Conservation (phyloP, 208 protist species). For the Trypanosoma congolense region DNA sequence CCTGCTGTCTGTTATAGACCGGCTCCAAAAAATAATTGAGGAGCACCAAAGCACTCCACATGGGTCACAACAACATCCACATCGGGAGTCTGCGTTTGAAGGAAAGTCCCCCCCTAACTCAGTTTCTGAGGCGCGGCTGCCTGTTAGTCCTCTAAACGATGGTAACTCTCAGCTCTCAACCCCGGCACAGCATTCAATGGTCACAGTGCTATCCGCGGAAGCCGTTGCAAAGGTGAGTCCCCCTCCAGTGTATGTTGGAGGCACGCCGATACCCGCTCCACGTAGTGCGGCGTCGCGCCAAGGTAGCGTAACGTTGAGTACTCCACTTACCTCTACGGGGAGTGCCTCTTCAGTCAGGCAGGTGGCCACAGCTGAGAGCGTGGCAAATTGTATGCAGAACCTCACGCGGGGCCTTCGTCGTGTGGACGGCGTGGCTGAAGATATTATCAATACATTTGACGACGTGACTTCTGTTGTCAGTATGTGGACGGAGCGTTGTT, state of each 20-base stretch:
- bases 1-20: constrained; percentile 54
- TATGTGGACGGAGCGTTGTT: constrained; percentile 58
- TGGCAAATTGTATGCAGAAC: constrained; percentile 59
- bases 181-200: neutral
- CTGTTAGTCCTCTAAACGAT: constrained; percentile 12
- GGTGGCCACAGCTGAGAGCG: constrained; percentile 28
- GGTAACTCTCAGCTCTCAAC: constrained; percentile 5
- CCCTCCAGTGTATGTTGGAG: constrained; percentile 26
- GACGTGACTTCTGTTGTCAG: constrained; percentile 35
- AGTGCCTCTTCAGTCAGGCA: constrained; percentile 13
- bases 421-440: constrained; percentile 26
- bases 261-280: constrained; percentile 40
- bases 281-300: constrained; percentile 33
- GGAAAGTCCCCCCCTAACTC: neutral
- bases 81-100: neutral
- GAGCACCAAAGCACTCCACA: constrained; percentile 6
- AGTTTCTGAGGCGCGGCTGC: neutral
- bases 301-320: constrained; percentile 6
- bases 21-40: constrained; percentile 25
- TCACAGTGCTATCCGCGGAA: neutral
- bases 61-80: constrained; percentile 5
- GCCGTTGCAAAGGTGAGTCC: constrained; percentile 11
- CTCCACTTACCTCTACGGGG: constrained; percentile 22
- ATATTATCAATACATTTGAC: constrained; percentile 39
- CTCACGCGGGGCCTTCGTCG: constrained; percentile 22